These are phyloP conservation scores for Fusarium incarnatum DNA, from an alignment of 2,329 filamentous ascomycete species.

Conservation along the genomic window DNA sequence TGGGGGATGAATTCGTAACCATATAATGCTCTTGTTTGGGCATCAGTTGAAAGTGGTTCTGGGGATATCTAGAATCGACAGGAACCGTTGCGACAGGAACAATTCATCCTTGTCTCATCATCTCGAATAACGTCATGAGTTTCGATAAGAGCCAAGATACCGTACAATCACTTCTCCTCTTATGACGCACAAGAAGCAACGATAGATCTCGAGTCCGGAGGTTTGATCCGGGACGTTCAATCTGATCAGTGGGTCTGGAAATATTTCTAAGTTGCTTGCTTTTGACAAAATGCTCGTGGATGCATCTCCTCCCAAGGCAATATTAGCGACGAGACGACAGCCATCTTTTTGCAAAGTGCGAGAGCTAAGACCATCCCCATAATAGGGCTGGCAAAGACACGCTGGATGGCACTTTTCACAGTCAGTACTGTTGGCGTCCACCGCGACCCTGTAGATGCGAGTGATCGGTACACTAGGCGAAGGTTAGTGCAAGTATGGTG, in stretches of 20 bases:
- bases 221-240: neutral
- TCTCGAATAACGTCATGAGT: neutral
- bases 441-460: neutral
- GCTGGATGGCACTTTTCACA: no score
- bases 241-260: neutral
- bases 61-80: neutral
- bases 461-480: no score
- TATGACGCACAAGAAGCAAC: neutral
- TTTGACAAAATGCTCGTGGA: rapidly evolving
- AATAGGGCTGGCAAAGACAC: neutral
- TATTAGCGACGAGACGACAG: no score
- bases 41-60: no score
- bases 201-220: neutral
- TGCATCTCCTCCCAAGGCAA: neutral
- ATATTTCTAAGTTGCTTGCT: neutral
- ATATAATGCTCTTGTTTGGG: neutral
- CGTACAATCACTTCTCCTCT: rapidly evolving
- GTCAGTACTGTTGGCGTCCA: no score
- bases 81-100: no score
- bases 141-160: neutral
- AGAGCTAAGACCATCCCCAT: no score
- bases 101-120: neutral
- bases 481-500: neutral
- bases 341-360: no score
- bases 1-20: neutral